These are phyloP conservation scores for Geosmithia morbida DNA, from an alignment of 2,329 filamentous ascomycete genomes.

Conservation along the genomic window DNA sequence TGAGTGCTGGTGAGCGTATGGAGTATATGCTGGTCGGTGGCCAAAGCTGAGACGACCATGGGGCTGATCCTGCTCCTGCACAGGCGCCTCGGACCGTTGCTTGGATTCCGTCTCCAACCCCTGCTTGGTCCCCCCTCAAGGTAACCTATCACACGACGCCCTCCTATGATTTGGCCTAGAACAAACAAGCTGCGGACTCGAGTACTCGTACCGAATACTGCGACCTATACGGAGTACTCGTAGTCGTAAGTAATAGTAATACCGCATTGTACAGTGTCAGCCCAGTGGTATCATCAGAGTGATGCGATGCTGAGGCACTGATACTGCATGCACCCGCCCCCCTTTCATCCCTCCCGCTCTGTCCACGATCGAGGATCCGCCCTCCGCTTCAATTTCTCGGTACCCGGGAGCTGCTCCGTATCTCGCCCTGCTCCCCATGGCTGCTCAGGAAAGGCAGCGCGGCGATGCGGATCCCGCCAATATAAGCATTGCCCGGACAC, in stretches of 20 bases:
- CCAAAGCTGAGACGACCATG: not conserved
- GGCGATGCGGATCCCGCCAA: not conserved
- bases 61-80: slow-evolving; percentile 17
- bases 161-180: not conserved
- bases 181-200: not conserved
- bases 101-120: not conserved
- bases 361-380: not conserved
- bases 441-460: too few relatives aligned
- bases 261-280: too few relatives aligned
- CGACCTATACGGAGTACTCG: too few relatives aligned
- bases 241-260: too few relatives aligned
- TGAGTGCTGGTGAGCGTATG: not conserved
- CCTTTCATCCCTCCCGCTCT: not conserved
- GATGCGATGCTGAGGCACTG: too few relatives aligned
- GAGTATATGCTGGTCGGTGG: not conserved
- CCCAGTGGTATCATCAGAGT: too few relatives aligned
- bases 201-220: too few relatives aligned
- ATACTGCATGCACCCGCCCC: not conserved
- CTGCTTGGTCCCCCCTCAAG: not conserved
- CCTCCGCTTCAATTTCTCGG: not conserved
- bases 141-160: not conserved
- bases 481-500: not conserved
- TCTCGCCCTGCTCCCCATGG: too few relatives aligned
- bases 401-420: not conserved
- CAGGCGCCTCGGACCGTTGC: slow-evolving; percentile 18